Evolutionary conservation across 257 asterid genomes (phyloP).

Genomic region (Plectranthus barbatus): DNA sequence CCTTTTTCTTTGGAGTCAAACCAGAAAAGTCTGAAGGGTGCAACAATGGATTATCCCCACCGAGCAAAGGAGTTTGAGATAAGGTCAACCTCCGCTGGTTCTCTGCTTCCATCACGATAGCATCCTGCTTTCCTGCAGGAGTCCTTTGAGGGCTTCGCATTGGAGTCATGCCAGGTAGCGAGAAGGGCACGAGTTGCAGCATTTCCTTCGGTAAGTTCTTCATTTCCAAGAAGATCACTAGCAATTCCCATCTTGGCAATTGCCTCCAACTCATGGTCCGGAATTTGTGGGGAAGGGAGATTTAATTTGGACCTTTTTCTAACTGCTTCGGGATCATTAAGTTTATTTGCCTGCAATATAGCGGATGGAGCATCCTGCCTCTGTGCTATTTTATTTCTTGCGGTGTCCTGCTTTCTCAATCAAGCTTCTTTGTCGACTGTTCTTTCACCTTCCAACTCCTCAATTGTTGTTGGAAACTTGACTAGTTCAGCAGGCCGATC

Average conservation of each 20-base stretch:
- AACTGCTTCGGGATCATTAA: constrained; percentile 92
- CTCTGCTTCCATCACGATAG: constrained; percentile 98
- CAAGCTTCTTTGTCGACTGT: constrained; percentile 86
- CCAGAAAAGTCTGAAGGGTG: constrained; percentile 98
- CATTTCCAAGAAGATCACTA: constrained; percentile 73
- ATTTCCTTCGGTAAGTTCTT: constrained; percentile 81
- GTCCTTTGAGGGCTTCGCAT: constrained; percentile 88
- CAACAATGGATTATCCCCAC: constrained; percentile 90
- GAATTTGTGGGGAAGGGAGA: constrained; percentile 95
- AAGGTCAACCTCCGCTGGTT: constrained; percentile 76
- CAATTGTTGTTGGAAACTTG: constrained; percentile 89
- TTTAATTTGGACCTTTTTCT: constrained; percentile 71
- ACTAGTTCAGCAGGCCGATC: constrained; percentile 70
- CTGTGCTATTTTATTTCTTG: constrained; percentile 80
- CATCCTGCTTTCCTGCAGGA: constrained; percentile 87
- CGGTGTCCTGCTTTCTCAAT: constrained; percentile 87
- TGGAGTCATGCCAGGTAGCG: constrained; percentile 89
- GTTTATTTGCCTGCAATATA: constrained; percentile 85
- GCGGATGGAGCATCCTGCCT: constrained; percentile 98
- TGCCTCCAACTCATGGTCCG: constrained; percentile 95
- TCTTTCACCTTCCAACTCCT: constrained; percentile 98
- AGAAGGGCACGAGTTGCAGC: constrained; percentile 92
- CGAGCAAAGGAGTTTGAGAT: constrained; percentile 95
- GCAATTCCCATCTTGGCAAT: constrained; percentile 96
- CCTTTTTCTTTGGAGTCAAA: constrained; percentile 92